Conservation (phyloP, 2,329 filamentous ascomycete genomes). For the Colletotrichum somersetense region DNA sequence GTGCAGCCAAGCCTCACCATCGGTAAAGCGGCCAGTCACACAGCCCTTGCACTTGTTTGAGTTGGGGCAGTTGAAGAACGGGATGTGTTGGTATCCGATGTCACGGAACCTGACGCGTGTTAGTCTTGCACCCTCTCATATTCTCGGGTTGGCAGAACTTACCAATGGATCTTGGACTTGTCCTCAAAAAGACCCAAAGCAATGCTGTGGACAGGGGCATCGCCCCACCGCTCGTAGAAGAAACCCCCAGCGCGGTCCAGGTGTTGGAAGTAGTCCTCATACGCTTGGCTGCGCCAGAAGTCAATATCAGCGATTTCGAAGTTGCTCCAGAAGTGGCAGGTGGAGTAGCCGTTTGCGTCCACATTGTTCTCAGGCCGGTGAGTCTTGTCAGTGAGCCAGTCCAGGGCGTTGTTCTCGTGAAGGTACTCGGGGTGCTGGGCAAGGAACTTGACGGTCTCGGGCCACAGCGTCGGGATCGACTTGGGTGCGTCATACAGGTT, state of each 20-base stretch:
- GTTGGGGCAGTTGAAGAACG: conserved; percentile 99
- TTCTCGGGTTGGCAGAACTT: conserved; percentile 50
- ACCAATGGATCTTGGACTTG: conserved; percentile 92
- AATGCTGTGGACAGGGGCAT: conserved; percentile 96
- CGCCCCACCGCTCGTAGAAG: conserved; percentile 99
- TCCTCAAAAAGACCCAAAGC: conserved; percentile 94
- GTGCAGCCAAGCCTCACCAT: conserved; percentile 86
- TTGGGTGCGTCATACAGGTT: conserved; percentile 93
- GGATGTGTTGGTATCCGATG: conserved; percentile 98
- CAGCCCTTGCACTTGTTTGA: conserved; percentile 93
- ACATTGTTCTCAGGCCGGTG: conserved; percentile 83
- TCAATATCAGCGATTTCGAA: conserved; percentile 95
- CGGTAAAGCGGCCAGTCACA: conserved; percentile 87
- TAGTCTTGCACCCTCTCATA: conserved; percentile 19
- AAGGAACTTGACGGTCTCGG: conserved; percentile 93
- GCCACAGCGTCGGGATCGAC: conserved; percentile 90
- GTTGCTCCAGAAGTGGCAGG: conserved; percentile 99
- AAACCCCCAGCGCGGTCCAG: conserved; percentile 94
- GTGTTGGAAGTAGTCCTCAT: conserved; percentile 97
- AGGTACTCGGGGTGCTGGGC: conserved; percentile 85
- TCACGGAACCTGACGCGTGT: conserved; percentile 85
- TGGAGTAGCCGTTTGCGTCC: conserved; percentile 92
- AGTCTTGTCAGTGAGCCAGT: conserved; percentile 85
- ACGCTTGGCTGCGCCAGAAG: conserved; percentile 91
- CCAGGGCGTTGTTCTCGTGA: conserved; percentile 85